A percentile compares a stretch with the other conserved stretches of the same genome.
These are phyloP conservation scores for Cladosporium austrohemisphaericum DNA, from an alignment of 2,329 filamentous ascomycete species.

Conservation along the genomic window DNA sequence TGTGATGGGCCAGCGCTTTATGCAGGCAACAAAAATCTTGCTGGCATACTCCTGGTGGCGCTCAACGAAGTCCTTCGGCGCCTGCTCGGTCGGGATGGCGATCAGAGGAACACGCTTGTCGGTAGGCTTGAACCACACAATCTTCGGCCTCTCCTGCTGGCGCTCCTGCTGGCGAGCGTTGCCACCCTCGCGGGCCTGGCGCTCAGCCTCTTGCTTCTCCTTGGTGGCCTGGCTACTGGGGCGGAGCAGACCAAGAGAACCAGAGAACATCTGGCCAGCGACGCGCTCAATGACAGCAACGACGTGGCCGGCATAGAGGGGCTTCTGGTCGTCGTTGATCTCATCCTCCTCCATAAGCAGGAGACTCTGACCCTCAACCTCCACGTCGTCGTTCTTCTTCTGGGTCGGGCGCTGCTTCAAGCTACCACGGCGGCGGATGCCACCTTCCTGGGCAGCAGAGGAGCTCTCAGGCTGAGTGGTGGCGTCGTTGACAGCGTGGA, in stretches of 20 bases:
- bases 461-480: slow-evolving; percentile 56
- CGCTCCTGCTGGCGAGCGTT: slow-evolving; percentile 71
- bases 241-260: slow-evolving; percentile 82
- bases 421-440: slow-evolving; percentile 88
- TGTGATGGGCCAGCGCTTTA: slow-evolving; percentile 99
- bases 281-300: slow-evolving; percentile 97
- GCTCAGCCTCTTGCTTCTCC: slow-evolving; percentile 97
- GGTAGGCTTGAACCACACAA: slow-evolving; percentile 99
- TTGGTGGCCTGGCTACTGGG: slow-evolving; percentile 98
- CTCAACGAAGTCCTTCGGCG: slow-evolving; percentile 95
- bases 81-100: slow-evolving; percentile 96
- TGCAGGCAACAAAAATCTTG: slow-evolving; percentile 96
- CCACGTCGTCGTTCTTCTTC: slow-evolving; percentile 99
- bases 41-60: slow-evolving; percentile 97
- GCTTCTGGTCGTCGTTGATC: slow-evolving; percentile 97
- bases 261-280: slow-evolving; percentile 98
- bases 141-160: slow-evolving; percentile 95
- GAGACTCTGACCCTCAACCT: slow-evolving; percentile 95
- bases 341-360: slow-evolving; percentile 97
- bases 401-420: slow-evolving; percentile 94
- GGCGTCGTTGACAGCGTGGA: slow-evolving; percentile 60
- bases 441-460: slow-evolving; percentile 68
- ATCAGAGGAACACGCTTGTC: slow-evolving; percentile 98
- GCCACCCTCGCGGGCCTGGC: slow-evolving; percentile 80
- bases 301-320: slow-evolving; percentile 92